These are phyloP conservation scores for Trichoderma erinaceum DNA, from an alignment of 495 filamentous ascomycete species.

Conservation along the genomic window DNA sequence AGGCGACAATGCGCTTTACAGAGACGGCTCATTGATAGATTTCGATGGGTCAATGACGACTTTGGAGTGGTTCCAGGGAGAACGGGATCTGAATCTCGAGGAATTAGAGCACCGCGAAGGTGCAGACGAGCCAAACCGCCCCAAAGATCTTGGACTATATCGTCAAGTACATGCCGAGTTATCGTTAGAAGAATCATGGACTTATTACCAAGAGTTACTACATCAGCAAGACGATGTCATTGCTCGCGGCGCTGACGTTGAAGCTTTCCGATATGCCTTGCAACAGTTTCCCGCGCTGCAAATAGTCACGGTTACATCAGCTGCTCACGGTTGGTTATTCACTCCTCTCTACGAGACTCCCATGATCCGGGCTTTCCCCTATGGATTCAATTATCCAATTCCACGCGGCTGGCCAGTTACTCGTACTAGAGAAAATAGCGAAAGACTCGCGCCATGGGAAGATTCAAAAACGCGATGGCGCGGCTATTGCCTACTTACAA, in stretches of 20 bases:
- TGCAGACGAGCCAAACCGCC: not conserved
- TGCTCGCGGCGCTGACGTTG: not conserved
- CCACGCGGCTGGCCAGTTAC: not conserved
- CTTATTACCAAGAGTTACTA: not conserved
- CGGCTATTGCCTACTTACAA: too few species aligned
- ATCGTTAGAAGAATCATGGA: not conserved
- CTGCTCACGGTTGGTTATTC: conserved; percentile 27
- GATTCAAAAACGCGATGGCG: too few species aligned
- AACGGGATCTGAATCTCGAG: not conserved
- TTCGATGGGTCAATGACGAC: not conserved
- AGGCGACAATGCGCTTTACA: not conserved
- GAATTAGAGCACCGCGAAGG: not conserved
- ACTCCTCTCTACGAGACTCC: conserved; percentile 30
- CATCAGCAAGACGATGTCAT: not conserved
- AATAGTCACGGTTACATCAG: conserved; percentile 28
- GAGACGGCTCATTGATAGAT: not conserved
- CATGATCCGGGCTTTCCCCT: conserved; percentile 30
- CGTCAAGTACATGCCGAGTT: not conserved
- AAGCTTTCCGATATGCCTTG: not conserved
- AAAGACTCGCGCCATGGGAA: too few species aligned
- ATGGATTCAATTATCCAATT: conserved; percentile 30
- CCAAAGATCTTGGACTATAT: not conserved
- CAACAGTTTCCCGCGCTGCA: conserved; percentile 14
- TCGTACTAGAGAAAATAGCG: not conserved
- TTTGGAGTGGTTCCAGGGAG: not conserved